Evolutionary conservation across 108 stramenopile genomes (phyloP).

Genomic region (Skeletonema costatum): DNA sequence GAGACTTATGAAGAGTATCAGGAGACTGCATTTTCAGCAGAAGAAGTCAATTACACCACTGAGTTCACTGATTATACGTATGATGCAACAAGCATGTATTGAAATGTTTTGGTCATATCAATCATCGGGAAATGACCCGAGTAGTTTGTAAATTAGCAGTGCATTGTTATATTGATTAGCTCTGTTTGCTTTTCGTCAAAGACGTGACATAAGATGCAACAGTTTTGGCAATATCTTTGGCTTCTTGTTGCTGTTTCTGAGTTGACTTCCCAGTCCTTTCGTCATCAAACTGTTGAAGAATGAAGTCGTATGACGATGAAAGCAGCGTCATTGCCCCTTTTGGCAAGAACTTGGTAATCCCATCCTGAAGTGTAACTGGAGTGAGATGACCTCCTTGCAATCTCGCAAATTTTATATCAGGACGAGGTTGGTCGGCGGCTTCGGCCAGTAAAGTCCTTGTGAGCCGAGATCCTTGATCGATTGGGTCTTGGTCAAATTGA

Average conservation of each 20-base stretch:
- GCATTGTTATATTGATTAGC: neutral
- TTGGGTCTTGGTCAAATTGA: conserved; percentile 80
- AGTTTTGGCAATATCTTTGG: conserved; percentile 32
- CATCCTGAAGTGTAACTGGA: conserved; percentile 57
- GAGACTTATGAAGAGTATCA: conserved; percentile 5
- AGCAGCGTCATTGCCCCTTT: conserved; percentile 22
- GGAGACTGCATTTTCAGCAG: neutral
- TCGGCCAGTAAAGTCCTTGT: conserved; percentile 46
- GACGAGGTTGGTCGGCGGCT: conserved; percentile 36
- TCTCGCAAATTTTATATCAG: conserved; percentile 75
- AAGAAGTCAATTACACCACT: neutral
- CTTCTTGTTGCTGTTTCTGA: conserved; percentile 22
- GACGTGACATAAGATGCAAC: conserved; percentile 34
- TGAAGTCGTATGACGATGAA: conserved; percentile 38
- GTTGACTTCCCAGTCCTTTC: conserved; percentile 34
- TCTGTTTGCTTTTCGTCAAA: neutral
- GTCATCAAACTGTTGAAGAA: conserved; percentile 37
- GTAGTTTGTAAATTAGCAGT: neutral
- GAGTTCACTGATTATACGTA: conserved; percentile 9
- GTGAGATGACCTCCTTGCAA: conserved; percentile 80
- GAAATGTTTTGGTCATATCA: neutral
- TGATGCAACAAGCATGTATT: conserved; percentile 5
- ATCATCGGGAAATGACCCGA: neutral
- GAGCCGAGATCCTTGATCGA: conserved; percentile 81
- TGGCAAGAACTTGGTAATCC: conserved; percentile 22